These are phyloP conservation scores for Hymenoscyphus albidus DNA, from an alignment of 2,329 filamentous ascomycete species.

Conservation along the genomic window DNA sequence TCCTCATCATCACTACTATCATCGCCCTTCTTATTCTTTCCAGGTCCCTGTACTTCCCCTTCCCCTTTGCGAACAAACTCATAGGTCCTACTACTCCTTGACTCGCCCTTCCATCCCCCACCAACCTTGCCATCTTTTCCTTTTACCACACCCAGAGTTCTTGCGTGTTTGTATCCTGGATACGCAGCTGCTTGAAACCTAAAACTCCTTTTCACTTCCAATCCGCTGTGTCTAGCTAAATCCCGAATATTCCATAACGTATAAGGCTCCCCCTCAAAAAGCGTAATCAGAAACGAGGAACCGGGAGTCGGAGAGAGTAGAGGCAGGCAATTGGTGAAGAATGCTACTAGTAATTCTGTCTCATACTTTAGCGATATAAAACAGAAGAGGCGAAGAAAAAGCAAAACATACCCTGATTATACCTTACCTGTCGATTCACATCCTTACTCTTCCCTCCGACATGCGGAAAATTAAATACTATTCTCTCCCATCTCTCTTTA, in stretches of 20 bases:
- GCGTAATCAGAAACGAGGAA: slow-evolving; percentile 69
- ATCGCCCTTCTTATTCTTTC: slow-evolving; percentile 34
- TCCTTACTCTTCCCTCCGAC: slow-evolving; percentile 89
- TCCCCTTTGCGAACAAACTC: slow-evolving; percentile 60
- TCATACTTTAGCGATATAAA: background rate
- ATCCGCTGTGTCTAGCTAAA: slow-evolving; percentile 71
- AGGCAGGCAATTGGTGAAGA: slow-evolving; percentile 55
- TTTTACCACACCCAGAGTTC: slow-evolving; percentile 65
- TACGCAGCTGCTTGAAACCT: slow-evolving; percentile 64
- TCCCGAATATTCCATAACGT: slow-evolving; percentile 93
- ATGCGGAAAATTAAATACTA: slow-evolving; percentile 97
- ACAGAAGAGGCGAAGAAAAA: background rate
- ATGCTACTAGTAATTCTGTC: slow-evolving; percentile 61
- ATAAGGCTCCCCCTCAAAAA: slow-evolving; percentile 94
- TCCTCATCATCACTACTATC: slow-evolving; percentile 27
- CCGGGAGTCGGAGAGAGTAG: slow-evolving; percentile 47
- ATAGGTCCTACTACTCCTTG: slow-evolving; percentile 54
- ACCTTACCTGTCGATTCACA: slow-evolving; percentile 88
- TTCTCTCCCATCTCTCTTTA: slow-evolving; percentile 60
- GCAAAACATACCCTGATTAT: slow-evolving; percentile 62
- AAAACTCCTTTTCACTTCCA: slow-evolving; percentile 68
- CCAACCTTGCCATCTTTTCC: slow-evolving; percentile 43
- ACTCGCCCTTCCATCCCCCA: slow-evolving; percentile 49
- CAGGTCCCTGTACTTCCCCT: slow-evolving; percentile 31
- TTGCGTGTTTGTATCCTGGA: slow-evolving; percentile 68